Evolutionary conservation across 179 eudicot genomes (phyloP), one percentile per base, ranked within the genome.

Genomic region (Corrigiola litoralis): DNA sequence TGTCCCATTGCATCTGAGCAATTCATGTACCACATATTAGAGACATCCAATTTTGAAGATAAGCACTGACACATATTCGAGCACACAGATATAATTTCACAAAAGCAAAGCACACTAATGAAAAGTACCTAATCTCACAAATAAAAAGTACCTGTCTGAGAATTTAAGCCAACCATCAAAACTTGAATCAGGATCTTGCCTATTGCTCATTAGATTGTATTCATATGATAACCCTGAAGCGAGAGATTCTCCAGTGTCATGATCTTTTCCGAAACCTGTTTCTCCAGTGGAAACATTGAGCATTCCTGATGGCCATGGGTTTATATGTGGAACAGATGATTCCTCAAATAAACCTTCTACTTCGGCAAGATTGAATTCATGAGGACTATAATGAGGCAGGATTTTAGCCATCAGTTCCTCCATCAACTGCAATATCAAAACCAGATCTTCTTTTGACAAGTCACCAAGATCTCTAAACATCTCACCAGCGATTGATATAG

Each of bases 381-480:
- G 72, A 17, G 57, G 68, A 69, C 58, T 80, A 79, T 76, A 77
- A 36, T 53, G 47, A 1, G 84, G 81, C 32, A 77, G 51, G 45
- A 85, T 73, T 67, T 69, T 66, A 23, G 45, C 47, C 18, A 90
- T 76, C 62, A 84, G 61, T 68, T 66, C 70, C 61, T 88, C 83
- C 60, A 90, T 88, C 73, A 90, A 74, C 66, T 84, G 83, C 21
- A 85, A 84, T 47, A 84, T 81, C 25, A 79, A 54, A 58, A 67
- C 70, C 36, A 75, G 66, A 69, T 87, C 90, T 34, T 81, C 83
- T 49, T 67, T 75, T 38, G 72, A 66, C 54, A 88, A 73, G 44
- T 76, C 81, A 48, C 82, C 84, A 23, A 81, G 75, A 70, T 80
- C 75, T 48, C 82, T 79, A 51, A 84, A 85, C 97, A 90, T 90